Conservation (phyloP, 805 yeast genomes). For the Candida sanyiensis region DNA sequence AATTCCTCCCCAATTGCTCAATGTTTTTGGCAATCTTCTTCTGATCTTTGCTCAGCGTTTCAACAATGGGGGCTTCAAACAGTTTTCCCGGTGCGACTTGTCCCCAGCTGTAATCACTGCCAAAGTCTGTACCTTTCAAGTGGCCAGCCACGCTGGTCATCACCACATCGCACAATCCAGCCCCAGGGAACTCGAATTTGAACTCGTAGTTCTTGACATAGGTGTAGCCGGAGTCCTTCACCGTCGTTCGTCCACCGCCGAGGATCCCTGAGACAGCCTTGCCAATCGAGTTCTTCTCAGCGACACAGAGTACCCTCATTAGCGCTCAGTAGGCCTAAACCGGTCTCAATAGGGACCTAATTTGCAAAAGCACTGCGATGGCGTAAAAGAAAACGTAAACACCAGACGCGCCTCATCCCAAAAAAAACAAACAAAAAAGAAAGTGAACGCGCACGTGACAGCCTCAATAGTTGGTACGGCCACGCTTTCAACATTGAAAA, state of each 20-base stretch:
- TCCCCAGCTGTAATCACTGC: constrained; percentile 59
- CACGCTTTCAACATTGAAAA: too few relatives aligned
- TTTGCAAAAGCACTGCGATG: too few relatives aligned
- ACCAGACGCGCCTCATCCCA: too few relatives aligned
- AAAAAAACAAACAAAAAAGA: too few relatives aligned
- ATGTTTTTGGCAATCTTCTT: constrained; percentile 60
- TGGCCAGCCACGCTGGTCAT: constrained; percentile 96
- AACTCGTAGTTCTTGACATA: constrained; percentile 80
- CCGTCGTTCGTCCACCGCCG: constrained; percentile 59
- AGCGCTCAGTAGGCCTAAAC: too few relatives aligned
- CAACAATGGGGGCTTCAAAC: constrained; percentile 64
- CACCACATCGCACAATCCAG: constrained; percentile 70
- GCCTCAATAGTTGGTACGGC: too few relatives aligned
- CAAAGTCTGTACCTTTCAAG: constrained; percentile 59
- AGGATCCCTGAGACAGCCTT: constrained; percentile 71
- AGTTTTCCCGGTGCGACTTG: constrained; percentile 56
- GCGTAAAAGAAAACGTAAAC: too few relatives aligned
- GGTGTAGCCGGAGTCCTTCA: constrained; percentile 47
- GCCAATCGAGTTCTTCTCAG: constrained; percentile 95
- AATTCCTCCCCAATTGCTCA: constrained; percentile 50
- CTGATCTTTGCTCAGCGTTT: constrained; percentile 35
- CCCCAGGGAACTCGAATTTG: constrained; percentile 52
- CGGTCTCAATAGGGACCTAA: too few relatives aligned
- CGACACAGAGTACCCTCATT: constrained; percentile 86
- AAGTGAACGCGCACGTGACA: too few relatives aligned